Percentiles rank a stretch among this genome's conserved stretches.
phyloP scores from a whole-genome alignment of 768 basidiomycete species.

The Epithele typhae region DNA sequence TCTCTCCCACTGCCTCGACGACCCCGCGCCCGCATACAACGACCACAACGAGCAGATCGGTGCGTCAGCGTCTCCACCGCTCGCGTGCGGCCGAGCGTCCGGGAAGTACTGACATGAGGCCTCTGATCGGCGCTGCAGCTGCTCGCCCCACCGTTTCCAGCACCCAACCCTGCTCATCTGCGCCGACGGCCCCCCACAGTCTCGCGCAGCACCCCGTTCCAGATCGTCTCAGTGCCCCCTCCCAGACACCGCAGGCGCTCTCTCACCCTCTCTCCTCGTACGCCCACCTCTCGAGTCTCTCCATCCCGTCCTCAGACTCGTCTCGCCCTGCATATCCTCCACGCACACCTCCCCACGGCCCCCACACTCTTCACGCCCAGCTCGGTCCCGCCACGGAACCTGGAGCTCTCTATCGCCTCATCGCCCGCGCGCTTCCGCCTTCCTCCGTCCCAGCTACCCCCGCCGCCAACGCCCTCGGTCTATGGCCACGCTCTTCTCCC shows the following conservation, averaged over 20 bases:
- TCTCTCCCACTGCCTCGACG: not conserved
- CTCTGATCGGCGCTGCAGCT: conserved; percentile 6
- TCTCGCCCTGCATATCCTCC: conserved; percentile 8
- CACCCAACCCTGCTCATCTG: no score
- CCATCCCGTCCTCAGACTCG: conserved; percentile 4
- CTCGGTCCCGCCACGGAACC: conserved; percentile 9
- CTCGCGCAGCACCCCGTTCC: no score
- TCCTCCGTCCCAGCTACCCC: conserved; percentile 1
- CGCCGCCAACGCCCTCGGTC: not conserved
- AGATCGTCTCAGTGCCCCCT: no score
- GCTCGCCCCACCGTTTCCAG: not conserved
- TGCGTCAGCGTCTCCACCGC: conserved; percentile 10
- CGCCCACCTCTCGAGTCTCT: conserved; percentile 6
- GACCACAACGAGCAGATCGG: conserved; percentile 4
- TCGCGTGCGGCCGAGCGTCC: conserved; percentile 18
- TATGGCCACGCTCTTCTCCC: conserved; percentile 12
- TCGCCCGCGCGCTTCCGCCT: conserved; percentile 5
- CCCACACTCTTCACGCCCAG: not conserved
- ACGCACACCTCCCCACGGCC: conserved; percentile 2
- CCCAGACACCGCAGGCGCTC: no score
- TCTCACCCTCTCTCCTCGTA: conserved; percentile 14
- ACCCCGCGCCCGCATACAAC: conserved; percentile 1
- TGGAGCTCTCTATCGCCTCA: conserved; percentile 12
- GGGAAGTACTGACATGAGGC: conserved; percentile 17
- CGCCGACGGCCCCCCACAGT: no score